Base-by-base conservation (phyloP, 2,329 filamentous ascomycete genomes). In the Fusarium pseudoanthophilum region DNA sequence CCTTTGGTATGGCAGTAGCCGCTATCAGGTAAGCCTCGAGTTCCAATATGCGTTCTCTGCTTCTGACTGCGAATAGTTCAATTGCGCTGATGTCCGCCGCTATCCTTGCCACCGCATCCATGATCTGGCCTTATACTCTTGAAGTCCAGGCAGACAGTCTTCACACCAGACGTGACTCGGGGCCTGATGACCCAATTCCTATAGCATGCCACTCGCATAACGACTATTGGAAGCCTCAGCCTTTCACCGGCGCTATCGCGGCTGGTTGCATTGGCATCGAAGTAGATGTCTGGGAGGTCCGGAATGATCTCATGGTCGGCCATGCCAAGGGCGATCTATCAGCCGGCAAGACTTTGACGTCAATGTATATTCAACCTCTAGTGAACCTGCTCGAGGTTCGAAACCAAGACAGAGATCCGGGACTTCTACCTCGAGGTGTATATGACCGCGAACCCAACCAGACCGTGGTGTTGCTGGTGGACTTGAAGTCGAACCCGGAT, bases 191-290 rank as follows among this genome's bases (percentile, higher is more conserved):
- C 24, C 28, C 48, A 55, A 30, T 83, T 5, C 89, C 90, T 4
- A 85, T 91, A 36, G 82, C 84, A 4, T 91, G 90, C 70, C 91
- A 92, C 78, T 91, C 89, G 3, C 91, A 93, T 78, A 93, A 93
- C 75, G 91, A 93, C 79, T 93, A 93, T 80, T 92, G 89, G 89
- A 87, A 90, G 55, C 83, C 84, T 24, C 83, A 88, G 1, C 91
- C 92, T 0, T 83, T 94, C 7, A 91, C 88, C 75, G 89, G 89
- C 16, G 92, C 92, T 28, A 79, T 92, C 4, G 79, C 83, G 13
- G 86, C 87, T 10, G 89, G 90, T 11, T 92, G 89, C 73, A 87
- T 88, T 11, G 87, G 90, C 15, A 85, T 92, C 7, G 92, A 94
- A 80, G 91, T 90, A 5, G 92, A 94, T 77, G 87, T 94, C 28